Percentiles rank a stretch among this genome's conserved stretches.
phyloP scores from a whole-genome alignment of 176 grass and related monocot species.

The Aegilops longissima region DNA sequence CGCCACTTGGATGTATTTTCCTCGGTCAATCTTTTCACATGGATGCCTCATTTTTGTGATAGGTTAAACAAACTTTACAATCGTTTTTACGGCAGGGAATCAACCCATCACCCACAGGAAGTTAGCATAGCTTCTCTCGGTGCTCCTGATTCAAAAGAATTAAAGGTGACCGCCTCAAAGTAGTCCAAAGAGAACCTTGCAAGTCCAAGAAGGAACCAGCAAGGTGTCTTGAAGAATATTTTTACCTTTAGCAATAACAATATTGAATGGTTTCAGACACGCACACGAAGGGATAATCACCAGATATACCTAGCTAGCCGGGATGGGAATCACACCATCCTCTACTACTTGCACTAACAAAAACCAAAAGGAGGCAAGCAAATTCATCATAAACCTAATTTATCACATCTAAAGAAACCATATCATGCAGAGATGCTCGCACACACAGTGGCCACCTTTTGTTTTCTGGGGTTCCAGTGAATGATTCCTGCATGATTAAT shows the following conservation, averaged over 20 bases:
- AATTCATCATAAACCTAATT: not conserved
- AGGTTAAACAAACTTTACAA: conserved; percentile 21
- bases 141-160: conserved; percentile 46
- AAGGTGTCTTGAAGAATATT: conserved; percentile 60
- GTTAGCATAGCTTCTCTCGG: conserved; percentile 8
- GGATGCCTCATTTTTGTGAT: conserved; percentile 23
- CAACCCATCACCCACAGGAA: conserved; percentile 21
- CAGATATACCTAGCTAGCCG: conserved; percentile 68
- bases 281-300: conserved; percentile 48
- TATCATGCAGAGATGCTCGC: conserved; percentile 43
- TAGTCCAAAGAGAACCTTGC: conserved; percentile 57
- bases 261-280: conserved; percentile 35
- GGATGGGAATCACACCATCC: conserved; percentile 44
- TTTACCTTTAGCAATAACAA: conserved; percentile 45
- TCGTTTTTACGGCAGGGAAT: conserved; percentile 33
- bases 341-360: conserved; percentile 34
- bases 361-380: conserved; percentile 33
- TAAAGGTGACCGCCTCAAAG: conserved; percentile 48
- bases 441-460: conserved; percentile 39
- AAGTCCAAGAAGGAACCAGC: conserved; percentile 56
- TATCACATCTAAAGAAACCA: not conserved
- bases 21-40: not conserved
- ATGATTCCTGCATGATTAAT: conserved; percentile 70
- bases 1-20: not conserved
- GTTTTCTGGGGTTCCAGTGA: conserved; percentile 10